Base-by-base conservation (phyloP, 352 stramenopile genomes). In the Globisporangium paddicum region DNA sequence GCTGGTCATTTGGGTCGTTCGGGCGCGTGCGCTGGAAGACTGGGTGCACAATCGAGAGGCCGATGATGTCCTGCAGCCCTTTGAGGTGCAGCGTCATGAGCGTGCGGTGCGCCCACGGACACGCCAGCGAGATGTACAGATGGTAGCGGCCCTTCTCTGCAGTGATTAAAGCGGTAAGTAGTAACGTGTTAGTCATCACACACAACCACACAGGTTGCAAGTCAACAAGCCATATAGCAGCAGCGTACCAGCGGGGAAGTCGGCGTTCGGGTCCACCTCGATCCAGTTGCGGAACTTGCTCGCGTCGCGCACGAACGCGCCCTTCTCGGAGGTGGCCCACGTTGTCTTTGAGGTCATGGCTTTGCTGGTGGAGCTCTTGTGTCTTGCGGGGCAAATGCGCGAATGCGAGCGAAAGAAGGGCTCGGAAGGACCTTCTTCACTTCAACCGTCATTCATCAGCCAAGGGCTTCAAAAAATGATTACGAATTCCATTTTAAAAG, bases 101-200 rank as follows among this genome's bases (percentile, higher is more conserved):
- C 51, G 77, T 90, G 52, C 82, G 80, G 55, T 80, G 76, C 0
- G 85, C 82, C 81, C 81, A 94, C 30, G 97, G 97, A 77, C 96
- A 99, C 34, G 96, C 96, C 28, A 95, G 80, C 54, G 93, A 97
- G 34, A 99, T 89, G 79, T 98, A 98, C 26, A 99, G 73, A 73
- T 99, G 96, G 77, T 99, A 93, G 34, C 83, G 80, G 44, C 63
- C 49, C 40, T 66, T 71, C 62, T 88, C 70, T 64, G 47, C 14
- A 54, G 11, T 34, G 13, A 4, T 25, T 16, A 46, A 54, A 28
- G 14, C n/a, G 35, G 3, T 34, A 47, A 18, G 34, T 16, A n/a
- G n/a, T n/a, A n/a, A n/a, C n/a, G n/a, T n/a, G n/a, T n/a, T n/a
- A n/a, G n/a, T n/a, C n/a, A n/a, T n/a, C n/a, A n/a, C n/a, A n/a